Evolutionary conservation across 305 asterid species (phyloP), one percentile per base, ranked within the genome.

Genomic region (Fraxinus albicans): DNA sequence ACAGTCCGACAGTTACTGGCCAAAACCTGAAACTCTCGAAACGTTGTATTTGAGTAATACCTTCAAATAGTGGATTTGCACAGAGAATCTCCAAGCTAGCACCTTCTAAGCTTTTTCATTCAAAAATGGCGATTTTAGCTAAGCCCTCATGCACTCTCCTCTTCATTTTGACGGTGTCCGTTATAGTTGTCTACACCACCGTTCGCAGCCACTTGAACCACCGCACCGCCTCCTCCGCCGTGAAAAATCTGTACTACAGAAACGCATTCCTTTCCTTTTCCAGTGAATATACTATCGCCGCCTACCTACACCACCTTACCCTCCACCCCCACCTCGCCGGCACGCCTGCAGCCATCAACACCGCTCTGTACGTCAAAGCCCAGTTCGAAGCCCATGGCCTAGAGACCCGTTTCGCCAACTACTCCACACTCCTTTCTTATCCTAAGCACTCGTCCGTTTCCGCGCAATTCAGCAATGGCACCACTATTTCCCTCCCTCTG

Each of bases 271-370:
- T 92, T 81, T 88, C 96, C 78, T 23, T 93, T 73, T 92, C 93
- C 81, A 89, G 85, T 88, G 94, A 94, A 93, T 80, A 85, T 86
- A 94, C 98, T 82, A 42, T 96, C 82, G 90, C 98, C 80, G 78
- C 88, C 86, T 91, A 94, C 91, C 98, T 96, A 86, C 97, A 94
- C 79, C 89, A 82, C 75, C 98, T 96, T 84, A 96, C 99, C 82
- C 93, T 87, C 87, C 98, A 88, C 60, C 97, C 99, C 82, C 99
- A 96, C 91, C 91, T 96, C 77, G 97, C 98, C 80, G 98, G 98
- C 25, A 93, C 99, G 38, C 85, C 85, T 8, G 87, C 81, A 44
- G 89, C 98, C 73, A 90, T 92, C 86, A 77, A 89, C 80, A 85
- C 97, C 27, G 92, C 93, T 67, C 84, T 83, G 55, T 94, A 93